These are phyloP conservation scores for Gynostemma pentaphyllum DNA, from an alignment of 306 rosid genomes.

Conservation along the genomic window DNA sequence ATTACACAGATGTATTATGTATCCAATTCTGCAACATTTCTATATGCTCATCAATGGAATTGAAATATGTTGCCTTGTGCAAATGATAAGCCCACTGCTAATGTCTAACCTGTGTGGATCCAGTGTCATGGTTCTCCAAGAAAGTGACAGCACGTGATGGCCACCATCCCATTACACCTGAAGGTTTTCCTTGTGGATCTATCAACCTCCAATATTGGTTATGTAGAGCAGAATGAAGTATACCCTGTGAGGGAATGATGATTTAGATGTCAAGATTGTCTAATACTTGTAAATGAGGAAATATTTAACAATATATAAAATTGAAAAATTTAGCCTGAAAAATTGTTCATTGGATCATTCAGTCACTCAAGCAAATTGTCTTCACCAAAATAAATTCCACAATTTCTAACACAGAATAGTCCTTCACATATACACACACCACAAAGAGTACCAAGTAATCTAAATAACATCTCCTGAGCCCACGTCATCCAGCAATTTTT, in stretches of 20 bases:
- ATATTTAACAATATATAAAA: neutral
- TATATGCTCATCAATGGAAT: neutral
- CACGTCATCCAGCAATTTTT: neutral
- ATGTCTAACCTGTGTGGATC: constrained; percentile 64
- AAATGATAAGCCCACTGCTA: neutral
- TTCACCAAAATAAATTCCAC: neutral
- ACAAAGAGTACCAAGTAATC: neutral
- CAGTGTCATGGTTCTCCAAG: constrained; percentile 78
- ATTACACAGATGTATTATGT: neutral
- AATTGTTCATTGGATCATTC: neutral
- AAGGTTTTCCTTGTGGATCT: constrained; percentile 71
- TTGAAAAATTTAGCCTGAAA: neutral
- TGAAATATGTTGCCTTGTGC: neutral
- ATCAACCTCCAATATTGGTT: constrained; percentile 63
- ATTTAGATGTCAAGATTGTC: neutral
- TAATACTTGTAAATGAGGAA: neutral
- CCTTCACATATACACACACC: neutral
- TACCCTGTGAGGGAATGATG: constrained; percentile 35
- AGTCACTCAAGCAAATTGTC: neutral
- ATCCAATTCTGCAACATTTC: neutral
- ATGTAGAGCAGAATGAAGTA: constrained; percentile 67
- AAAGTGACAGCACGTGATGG: constrained; percentile 84
- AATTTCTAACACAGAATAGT: neutral
- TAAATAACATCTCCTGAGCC: neutral
- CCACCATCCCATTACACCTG: constrained; percentile 92